Conservation (phyloP, 2,329 filamentous ascomycete genomes). For the Curvularia sp. region DNA sequence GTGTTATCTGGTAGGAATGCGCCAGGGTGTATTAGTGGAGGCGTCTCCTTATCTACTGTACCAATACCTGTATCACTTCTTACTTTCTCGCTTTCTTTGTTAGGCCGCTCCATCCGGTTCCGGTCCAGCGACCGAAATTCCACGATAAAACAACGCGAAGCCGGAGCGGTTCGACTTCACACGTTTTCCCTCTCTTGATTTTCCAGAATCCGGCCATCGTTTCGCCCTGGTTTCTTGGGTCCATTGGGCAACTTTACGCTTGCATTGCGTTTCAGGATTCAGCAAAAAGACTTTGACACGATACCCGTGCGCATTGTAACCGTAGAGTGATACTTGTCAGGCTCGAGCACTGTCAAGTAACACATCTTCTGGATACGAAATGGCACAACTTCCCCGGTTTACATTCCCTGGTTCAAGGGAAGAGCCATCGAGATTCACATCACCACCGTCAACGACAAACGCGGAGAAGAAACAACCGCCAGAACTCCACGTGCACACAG, state of each 20-base stretch:
- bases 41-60: constrained; percentile 24
- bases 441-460: constrained; percentile 1
- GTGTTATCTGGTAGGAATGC: constrained; percentile 18
- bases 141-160: constrained; percentile 3
- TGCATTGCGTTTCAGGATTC: constrained; percentile 28
- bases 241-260: constrained; percentile 19
- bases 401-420: constrained; percentile 13
- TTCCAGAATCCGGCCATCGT: constrained; percentile 16
- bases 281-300: constrained; percentile 18
- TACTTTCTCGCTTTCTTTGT: constrained; percentile 19
- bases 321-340: constrained; percentile 18
- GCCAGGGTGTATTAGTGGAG: constrained; percentile 14
- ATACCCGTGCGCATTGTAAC: constrained; percentile 18
- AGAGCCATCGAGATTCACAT: constrained; percentile 2
- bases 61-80: constrained; percentile 24
- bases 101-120: constrained; percentile 12
- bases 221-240: constrained; percentile 15
- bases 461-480: constrained; percentile 20
- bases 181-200: constrained; percentile 1
- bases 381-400: constrained; percentile 23
- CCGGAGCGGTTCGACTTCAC: constrained; percentile 1
- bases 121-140: constrained; percentile 10
- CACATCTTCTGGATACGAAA: constrained; percentile 11
- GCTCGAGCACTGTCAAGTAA: constrained; percentile 18
- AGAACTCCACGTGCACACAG: constrained; percentile 23